These are phyloP conservation scores for Metarhizium guizhouense DNA, from an alignment of 2,329 filamentous ascomycete genomes.

Conservation along the genomic window DNA sequence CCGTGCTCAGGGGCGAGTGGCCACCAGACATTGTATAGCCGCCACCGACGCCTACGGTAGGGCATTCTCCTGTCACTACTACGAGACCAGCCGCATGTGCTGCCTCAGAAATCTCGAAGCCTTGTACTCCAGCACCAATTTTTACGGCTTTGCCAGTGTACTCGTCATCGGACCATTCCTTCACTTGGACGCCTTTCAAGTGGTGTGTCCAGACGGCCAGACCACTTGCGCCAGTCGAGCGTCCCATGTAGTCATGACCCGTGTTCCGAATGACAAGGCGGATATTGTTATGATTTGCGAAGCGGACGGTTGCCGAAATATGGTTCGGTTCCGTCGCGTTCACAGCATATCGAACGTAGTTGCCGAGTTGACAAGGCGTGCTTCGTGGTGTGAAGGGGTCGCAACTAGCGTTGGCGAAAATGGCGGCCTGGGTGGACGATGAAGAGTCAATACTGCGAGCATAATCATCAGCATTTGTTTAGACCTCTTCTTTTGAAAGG, in stretches of 20 bases:
- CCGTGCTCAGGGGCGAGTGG: slow-evolving; percentile 40
- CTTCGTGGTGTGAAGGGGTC: slow-evolving; percentile 25
- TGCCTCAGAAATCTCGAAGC: neutral
- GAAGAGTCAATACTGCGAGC: slow-evolving; percentile 2
- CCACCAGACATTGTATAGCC: slow-evolving; percentile 49
- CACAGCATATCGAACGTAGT: slow-evolving; percentile 19
- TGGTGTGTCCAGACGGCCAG: slow-evolving; percentile 33
- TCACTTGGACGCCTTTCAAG: slow-evolving; percentile 31
- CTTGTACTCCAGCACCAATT: slow-evolving; percentile 46
- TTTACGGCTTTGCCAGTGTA: slow-evolving; percentile 45
- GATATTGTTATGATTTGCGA: slow-evolving; percentile 28
- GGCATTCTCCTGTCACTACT: slow-evolving; percentile 20
- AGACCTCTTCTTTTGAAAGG: too few relatives aligned
- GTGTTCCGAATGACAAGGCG: slow-evolving; percentile 44
- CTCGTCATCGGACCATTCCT: slow-evolving; percentile 27
- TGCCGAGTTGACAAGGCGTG: slow-evolving; percentile 31
- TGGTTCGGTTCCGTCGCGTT: neutral
- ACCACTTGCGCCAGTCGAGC: slow-evolving; percentile 43
- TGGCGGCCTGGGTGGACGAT: slow-evolving; percentile 22
- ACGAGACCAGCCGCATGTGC: neutral
- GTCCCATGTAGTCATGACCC: slow-evolving; percentile 46
- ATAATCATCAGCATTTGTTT: too few relatives aligned
- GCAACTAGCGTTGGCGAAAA: slow-evolving; percentile 23
- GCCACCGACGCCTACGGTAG: slow-evolving; percentile 48
- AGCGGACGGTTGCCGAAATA: slow-evolving; percentile 16